These are phyloP conservation scores for Metarhizium brunneum DNA, from an alignment of 2,329 filamentous ascomycete species.

Conservation along the genomic window DNA sequence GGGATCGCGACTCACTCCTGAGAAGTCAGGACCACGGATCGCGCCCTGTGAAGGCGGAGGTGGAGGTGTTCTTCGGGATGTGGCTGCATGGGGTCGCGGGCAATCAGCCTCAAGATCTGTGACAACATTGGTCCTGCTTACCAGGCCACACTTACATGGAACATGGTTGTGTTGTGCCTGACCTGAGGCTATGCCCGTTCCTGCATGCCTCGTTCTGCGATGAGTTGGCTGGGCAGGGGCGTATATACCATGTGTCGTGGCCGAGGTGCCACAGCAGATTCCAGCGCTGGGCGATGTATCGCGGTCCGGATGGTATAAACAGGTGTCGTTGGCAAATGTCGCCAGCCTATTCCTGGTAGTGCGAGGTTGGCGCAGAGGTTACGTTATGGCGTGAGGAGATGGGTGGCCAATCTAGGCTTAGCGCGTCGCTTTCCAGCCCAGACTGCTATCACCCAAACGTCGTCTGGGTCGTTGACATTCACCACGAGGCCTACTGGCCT, in stretches of 20 bases:
- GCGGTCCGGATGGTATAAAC: background rate
- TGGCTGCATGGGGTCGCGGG: conserved; percentile 31
- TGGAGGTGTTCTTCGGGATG: conserved; percentile 67
- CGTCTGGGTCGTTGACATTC: too few relatives aligned
- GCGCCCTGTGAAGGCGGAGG: conserved; percentile 73
- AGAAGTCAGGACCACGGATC: conserved; percentile 71
- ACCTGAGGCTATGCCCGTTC: background rate
- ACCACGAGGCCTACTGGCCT: too few relatives aligned
- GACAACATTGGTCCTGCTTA: background rate
- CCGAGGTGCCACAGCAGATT: background rate
- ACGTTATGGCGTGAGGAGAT: background rate
- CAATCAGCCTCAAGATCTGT: background rate
- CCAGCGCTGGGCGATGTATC: background rate
- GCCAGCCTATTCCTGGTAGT: background rate
- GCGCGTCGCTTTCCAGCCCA: background rate
- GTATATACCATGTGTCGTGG: background rate
- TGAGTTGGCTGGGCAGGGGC: background rate
- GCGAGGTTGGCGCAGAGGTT: background rate
- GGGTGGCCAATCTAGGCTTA: background rate
- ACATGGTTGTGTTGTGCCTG: conserved; percentile 8
- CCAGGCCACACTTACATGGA: conserved; percentile 6
- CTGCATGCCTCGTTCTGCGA: background rate
- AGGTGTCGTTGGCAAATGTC: background rate
- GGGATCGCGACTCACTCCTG: conserved; percentile 49
- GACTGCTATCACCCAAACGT: too few relatives aligned